These are phyloP conservation scores for Biscogniauxia marginata DNA, from an alignment of 2,329 filamentous ascomycete genomes.

Conservation along the genomic window DNA sequence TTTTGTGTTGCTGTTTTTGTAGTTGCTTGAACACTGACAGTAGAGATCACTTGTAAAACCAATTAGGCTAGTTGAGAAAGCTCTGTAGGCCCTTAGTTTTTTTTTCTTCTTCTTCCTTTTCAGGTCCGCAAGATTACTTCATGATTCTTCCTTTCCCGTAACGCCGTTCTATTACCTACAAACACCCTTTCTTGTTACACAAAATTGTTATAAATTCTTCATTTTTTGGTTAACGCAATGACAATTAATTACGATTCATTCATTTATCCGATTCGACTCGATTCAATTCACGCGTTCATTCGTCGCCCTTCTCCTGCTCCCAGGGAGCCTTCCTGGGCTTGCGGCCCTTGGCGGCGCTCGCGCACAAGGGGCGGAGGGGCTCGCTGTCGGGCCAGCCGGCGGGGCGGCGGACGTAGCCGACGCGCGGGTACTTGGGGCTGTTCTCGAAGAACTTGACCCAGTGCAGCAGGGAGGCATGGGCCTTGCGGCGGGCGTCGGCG, in stretches of 20 bases:
- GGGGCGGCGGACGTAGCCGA: conserved; percentile 70
- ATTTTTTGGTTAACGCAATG: background rate
- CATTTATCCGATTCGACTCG: too few relatives aligned
- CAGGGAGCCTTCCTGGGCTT: conserved; percentile 59
- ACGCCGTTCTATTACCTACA: too few relatives aligned
- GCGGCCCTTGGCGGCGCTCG: conserved; percentile 60
- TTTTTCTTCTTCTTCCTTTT: too few relatives aligned
- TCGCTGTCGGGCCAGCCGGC: conserved; percentile 60
- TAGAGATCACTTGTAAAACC: too few relatives aligned
- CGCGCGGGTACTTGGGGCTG: conserved; percentile 76
- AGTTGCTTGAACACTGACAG: too few relatives aligned
- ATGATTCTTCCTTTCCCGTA: too few relatives aligned
- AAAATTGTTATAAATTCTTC: too few relatives aligned
- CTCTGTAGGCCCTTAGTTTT: too few relatives aligned
- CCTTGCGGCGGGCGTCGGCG: conserved; percentile 61
- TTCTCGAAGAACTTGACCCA: conserved; percentile 84
- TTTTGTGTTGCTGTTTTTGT: too few relatives aligned
- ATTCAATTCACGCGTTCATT: background rate
- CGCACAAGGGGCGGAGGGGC: conserved; percentile 66
- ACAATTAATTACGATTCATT: background rate
- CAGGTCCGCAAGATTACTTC: too few relatives aligned
- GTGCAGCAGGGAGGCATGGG: conserved; percentile 67
- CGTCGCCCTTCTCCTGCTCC: conserved; percentile 24
- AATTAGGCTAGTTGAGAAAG: too few relatives aligned
- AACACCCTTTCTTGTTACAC: too few relatives aligned